Evolutionary conservation across 31 red algal species (phyloP), one percentile per base, ranked within the genome.

Genomic region (Odonthalia washingtoniensis): DNA sequence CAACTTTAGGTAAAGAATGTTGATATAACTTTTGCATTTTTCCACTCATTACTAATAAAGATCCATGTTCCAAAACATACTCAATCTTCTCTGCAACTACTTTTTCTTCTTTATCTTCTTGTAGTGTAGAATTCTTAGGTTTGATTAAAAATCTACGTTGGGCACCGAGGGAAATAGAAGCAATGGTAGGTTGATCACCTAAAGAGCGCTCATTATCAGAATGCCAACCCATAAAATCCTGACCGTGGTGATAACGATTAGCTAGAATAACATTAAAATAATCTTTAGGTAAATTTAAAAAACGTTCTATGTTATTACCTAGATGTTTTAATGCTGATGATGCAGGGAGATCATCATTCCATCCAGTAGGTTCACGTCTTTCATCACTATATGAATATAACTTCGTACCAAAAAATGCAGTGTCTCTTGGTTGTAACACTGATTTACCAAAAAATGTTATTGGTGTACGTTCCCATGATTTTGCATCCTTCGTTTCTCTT

Each of bases 181-280:
- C 90, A 46, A 92, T 87, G 40, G 87, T 87, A 21, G 90, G 90
- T 75, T 81, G 65, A 26, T 70, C 49, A 61, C 90, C 90, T 34
- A 92, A 67, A 9, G 82, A 87, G 26, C 69, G 68, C 67, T 92
- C 90, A 38, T 87, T 82, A 64, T 92, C 90, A 1, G 90, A 61
- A 76, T 92, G 90, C 82, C 83, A 92, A 14, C 90, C 90, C 90
- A 92, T 92, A 64, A 82, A 92, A 41, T 92, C 82, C 46, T 77
- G 40, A 64, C 90, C 90, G 40, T 92, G 75, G n/a, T 86, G 66
- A 79, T 92, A 92, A 26, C 77, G 74, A 70, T 92, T 92, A 1
- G 82, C 82, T 3, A 92, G 76, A 26, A 86, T 87, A 37, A 92
- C 90, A 42, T 92, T 92, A 75, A 92, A 92, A 67, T 70, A 92